A percentile compares a stretch with the other conserved stretches of the same genome.
phyloP scores from a whole-genome alignment of 441 rosid genomes.

The Kokia cookei region DNA sequence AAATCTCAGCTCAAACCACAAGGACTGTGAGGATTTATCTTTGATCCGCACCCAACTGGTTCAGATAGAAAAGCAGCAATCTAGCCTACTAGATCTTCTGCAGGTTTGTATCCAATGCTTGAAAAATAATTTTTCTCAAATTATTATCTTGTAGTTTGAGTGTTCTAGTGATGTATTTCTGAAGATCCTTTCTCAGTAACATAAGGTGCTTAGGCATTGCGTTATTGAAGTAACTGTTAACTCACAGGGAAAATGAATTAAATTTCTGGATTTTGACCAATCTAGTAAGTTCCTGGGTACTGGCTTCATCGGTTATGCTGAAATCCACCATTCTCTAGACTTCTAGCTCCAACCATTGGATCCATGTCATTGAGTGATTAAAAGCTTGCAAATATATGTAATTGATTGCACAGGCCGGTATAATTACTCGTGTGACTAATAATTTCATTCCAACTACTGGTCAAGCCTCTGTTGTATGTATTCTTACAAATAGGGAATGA shows the following conservation, averaged over 20 bases:
- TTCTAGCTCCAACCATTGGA: not conserved
- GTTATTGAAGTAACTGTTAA: not conserved
- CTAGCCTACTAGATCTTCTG: slow-evolving; percentile 73
- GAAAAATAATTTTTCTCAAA: not conserved
- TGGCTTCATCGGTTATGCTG: not conserved
- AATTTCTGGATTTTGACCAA: not conserved
- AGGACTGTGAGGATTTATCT: slow-evolving; percentile 66
- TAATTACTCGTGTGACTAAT: not conserved
- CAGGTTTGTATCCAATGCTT: slow-evolving; percentile 56
- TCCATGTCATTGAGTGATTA: not conserved
- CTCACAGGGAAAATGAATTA: not conserved
- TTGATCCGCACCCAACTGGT: slow-evolving; percentile 73
- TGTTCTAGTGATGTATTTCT: not conserved
- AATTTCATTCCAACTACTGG: not conserved
- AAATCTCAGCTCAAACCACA: slow-evolving; percentile 52
- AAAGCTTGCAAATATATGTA: not conserved
- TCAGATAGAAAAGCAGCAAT: slow-evolving; percentile 93
- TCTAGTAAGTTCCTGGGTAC: not conserved
- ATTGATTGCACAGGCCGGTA: not conserved
- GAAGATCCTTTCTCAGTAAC: not conserved
- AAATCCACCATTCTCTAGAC: not conserved
- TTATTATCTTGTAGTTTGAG: not conserved
- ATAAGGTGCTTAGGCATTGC: not conserved
- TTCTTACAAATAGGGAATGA: not conserved
- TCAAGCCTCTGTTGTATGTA: not conserved